A percentile compares a stretch with the other conserved stretches of the same genome.
Evolutionary conservation across 1,284 basidiomycete species (phyloP).

Genomic region (Calocybe gambosa): DNA sequence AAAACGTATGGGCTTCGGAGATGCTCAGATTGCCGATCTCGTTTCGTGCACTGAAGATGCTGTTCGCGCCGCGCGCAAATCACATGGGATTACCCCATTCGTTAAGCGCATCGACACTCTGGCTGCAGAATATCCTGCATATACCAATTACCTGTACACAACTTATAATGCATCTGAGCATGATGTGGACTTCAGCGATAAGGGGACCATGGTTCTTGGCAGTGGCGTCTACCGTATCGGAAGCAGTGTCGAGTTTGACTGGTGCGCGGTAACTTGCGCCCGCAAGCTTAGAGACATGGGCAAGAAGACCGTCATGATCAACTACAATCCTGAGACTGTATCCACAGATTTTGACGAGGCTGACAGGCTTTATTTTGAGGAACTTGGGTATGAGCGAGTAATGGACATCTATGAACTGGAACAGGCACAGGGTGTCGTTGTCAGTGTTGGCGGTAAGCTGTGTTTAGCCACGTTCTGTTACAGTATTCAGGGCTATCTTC

Average conservation of each 20-base stretch:
- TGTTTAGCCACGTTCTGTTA: background rate
- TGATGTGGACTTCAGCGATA: conserved; percentile 93
- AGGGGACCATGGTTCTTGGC: conserved; percentile 99
- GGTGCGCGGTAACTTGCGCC: conserved; percentile 99
- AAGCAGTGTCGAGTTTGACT: conserved; percentile 98
- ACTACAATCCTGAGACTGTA: conserved; percentile 99
- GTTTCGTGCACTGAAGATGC: conserved; percentile 64
- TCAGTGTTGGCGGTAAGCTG: conserved; percentile 87
- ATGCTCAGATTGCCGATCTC: conserved; percentile 85
- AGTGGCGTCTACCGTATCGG: conserved; percentile 99
- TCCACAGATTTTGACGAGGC: conserved; percentile 99
- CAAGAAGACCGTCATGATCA: conserved; percentile 97
- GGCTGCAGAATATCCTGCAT: conserved; percentile 97
- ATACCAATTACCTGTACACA: conserved; percentile 99
- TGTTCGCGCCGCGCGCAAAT: conserved; percentile 85
- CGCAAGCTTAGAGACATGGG: conserved; percentile 89
- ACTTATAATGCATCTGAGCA: conserved; percentile 98
- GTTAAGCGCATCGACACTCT: conserved; percentile 99
- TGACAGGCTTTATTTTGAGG: conserved; percentile 97
- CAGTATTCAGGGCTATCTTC: conserved; percentile 1
- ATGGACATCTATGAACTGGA: conserved; percentile 99
- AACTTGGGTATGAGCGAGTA: conserved; percentile 94
- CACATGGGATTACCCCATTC: conserved; percentile 86
- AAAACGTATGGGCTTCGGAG: conserved; percentile 93
- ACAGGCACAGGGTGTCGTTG: conserved; percentile 86